Evolutionary conservation across 1,284 basidiomycete species (phyloP), one percentile per base, ranked within the genome.

Genomic region (Neolentinus lepideus): DNA sequence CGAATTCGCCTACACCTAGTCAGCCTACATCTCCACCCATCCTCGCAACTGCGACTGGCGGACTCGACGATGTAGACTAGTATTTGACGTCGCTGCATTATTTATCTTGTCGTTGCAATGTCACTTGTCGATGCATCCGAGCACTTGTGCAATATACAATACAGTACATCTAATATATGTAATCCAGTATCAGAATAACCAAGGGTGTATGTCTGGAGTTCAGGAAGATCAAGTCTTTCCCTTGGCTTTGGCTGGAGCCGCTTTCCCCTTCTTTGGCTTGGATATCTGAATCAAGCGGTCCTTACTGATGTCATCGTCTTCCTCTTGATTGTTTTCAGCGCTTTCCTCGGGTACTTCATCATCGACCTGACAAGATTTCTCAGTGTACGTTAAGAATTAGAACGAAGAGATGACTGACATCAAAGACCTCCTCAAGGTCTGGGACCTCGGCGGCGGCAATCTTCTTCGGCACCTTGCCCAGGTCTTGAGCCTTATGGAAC

Each of bases 401-500:
- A 51, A 3, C 12, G 14, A 50, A 14, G 2, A 26, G 24, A 47
- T 29, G 10, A 61, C 74, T 61, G 61, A 80, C 77, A 62, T 84
- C 83, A 55, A 89, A 88, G 0, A 87, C 92, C 56, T 97, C 94
- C 66, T 97, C 94, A 26, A 93, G 77, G 71, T 98, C 94, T 0
- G 94, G 93, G 16, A 81, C 80, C 11, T 85, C 79, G 1, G 83
- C 89, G 29, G 76, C 81, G 0, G 78, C 79, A 54, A 94, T 77
- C 67, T 90, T 94, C 76, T 88, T 91, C 1, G 90, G 84, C 16
- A 69, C 76, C 62, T 86, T 88, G 2, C 90, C 89, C 45, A 94
- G 75, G 63, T 91, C 87, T 57, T 80, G 76, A 0, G 85, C 88
- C 66, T 92, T 94, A 71, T 96, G 85, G 79, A 94, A 96, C 0